Evolutionary conservation across 257 asterid species (phyloP).

Genomic region (Fraxinus pennsylvanica): DNA sequence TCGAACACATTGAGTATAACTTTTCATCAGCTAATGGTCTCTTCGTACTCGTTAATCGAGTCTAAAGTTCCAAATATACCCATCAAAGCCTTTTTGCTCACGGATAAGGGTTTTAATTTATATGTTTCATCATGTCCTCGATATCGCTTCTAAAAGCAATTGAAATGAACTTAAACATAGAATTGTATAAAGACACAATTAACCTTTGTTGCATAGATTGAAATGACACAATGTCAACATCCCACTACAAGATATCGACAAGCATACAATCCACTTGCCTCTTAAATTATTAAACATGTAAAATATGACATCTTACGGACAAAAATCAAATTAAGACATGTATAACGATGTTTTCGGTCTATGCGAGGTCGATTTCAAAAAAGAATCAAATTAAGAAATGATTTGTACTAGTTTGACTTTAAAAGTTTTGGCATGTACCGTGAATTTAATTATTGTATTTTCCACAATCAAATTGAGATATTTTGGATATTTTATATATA

Average conservation of each 20-base stretch:
- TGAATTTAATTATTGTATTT: too few species aligned
- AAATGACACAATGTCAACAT: neutral
- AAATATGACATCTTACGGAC: neutral
- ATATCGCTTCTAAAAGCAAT: neutral
- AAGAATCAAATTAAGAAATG: too few species aligned
- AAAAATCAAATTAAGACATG: neutral
- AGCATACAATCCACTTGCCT: neutral
- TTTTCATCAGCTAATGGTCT: too few species aligned
- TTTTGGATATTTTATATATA: too few species aligned
- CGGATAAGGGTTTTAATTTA: neutral
- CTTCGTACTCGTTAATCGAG: neutral
- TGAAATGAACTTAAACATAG: neutral
- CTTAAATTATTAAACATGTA: neutral
- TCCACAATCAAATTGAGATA: too few species aligned
- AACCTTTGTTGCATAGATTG: neutral
- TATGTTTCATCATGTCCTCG: neutral
- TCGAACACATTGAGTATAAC: too few species aligned
- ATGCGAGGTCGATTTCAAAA: too few species aligned
- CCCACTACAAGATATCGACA: neutral
- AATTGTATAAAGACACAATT: neutral
- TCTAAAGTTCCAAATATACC: neutral
- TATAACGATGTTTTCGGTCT: neutral
- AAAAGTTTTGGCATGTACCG: too few species aligned
- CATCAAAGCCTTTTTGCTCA: neutral
- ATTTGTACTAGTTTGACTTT: too few species aligned